phyloP scores from a whole-genome alignment of 345 rosid genomes.

The Euphorbia tirucalli region DNA sequence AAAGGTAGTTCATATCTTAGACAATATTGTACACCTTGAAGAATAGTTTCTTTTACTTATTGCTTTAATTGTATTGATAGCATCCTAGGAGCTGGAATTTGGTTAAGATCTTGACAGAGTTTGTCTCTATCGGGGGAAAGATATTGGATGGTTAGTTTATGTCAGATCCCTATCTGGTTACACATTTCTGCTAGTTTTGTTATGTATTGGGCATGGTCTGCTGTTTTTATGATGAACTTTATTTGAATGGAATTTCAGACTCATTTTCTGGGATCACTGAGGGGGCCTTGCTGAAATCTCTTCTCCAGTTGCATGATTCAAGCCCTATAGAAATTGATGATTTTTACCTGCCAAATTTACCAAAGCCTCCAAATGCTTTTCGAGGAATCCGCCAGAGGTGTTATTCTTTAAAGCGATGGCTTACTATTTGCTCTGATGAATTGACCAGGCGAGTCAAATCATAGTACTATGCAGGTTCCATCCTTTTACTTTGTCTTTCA shows the following conservation, averaged over 20 bases:
- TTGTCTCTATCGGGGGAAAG: conserved; percentile 54
- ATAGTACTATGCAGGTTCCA: conserved; percentile 4
- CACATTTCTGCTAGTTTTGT: conserved; percentile 2
- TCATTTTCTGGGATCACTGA: conserved; percentile 52
- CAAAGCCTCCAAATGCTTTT: conserved; percentile 73
- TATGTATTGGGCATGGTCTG: neutral
- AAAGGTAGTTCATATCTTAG: conserved; percentile 45
- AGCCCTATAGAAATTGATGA: conserved; percentile 50
- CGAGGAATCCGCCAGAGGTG: conserved; percentile 77
- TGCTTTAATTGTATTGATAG: conserved; percentile 37
- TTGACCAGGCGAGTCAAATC: conserved; percentile 54
- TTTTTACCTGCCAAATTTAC: conserved; percentile 69
- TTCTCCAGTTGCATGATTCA: conserved; percentile 48
- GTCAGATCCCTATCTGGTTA: conserved; percentile 1
- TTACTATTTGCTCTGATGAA: conserved; percentile 83
- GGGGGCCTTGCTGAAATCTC: conserved; percentile 54
- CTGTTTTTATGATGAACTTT: conserved; percentile 11
- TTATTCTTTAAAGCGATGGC: conserved; percentile 74
- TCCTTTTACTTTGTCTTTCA: neutral
- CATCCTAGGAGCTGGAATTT: conserved; percentile 81
- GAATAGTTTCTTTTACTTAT: conserved; percentile 23
- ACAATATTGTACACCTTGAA: conserved; percentile 12
- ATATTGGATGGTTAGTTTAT: conserved; percentile 59
- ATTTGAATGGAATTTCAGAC: conserved; percentile 37
- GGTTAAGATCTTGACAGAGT: conserved; percentile 65